These are phyloP conservation scores for Stemphylium lycopersici DNA, from an alignment of 2,329 filamentous ascomycete species.

Conservation along the genomic window DNA sequence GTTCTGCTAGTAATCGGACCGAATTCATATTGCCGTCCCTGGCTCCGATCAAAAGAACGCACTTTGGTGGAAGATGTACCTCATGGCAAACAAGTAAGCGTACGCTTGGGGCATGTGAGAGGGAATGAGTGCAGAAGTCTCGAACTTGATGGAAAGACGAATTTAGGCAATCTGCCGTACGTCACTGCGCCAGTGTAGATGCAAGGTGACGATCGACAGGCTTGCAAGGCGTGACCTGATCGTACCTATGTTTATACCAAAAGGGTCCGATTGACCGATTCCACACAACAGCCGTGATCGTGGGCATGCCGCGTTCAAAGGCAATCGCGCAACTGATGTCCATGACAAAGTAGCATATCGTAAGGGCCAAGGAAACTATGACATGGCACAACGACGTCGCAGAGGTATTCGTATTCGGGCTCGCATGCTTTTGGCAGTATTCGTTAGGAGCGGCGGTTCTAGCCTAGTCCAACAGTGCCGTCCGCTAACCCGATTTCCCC, in stretches of 20 bases:
- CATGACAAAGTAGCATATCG: conserved; percentile 3
- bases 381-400: conserved; percentile 15
- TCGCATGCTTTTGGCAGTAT: conserved; percentile 29
- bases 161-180: conserved; percentile 19
- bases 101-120: conserved; percentile 22
- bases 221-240: conserved; percentile 16
- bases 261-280: conserved; percentile 11
- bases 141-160: conserved; percentile 30
- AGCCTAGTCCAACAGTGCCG: conserved; percentile 36
- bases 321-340: not conserved
- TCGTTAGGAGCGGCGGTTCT: conserved; percentile 37
- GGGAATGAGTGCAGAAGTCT: conserved; percentile 26
- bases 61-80: conserved; percentile 23
- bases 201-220: conserved; percentile 21
- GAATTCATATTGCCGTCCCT: conserved; percentile 37
- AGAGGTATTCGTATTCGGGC: conserved; percentile 25
- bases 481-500: conserved; percentile 43
- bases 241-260: conserved; percentile 17
- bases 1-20: conserved; percentile 40
- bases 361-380: conserved; percentile 6
- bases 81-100: conserved; percentile 28
- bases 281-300: conserved; percentile 5
- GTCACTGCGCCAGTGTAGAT: conserved; percentile 20
- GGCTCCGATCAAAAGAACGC: conserved; percentile 33
- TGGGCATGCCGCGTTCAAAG: conserved; percentile 12